These are phyloP conservation scores for Mallotus japonicus DNA, from an alignment of 441 rosid species.

Conservation along the genomic window DNA sequence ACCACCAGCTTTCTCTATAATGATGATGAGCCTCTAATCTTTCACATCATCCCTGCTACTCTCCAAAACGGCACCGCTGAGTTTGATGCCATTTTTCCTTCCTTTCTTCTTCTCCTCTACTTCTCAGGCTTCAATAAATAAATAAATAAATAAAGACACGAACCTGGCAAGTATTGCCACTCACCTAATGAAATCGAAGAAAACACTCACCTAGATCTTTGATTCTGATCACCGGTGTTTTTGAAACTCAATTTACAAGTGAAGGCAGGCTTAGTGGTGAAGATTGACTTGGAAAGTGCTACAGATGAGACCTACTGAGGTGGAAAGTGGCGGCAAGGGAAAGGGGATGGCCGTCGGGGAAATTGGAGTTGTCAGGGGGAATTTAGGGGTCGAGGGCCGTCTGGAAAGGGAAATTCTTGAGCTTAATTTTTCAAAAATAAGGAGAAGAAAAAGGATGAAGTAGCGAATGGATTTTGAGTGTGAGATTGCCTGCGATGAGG, in stretches of 20 bases:
- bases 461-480: conserved; percentile 64
- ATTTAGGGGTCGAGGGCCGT: conserved; percentile 59
- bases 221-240: conserved; percentile 57
- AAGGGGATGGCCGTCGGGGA: conserved; percentile 41
- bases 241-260: conserved; percentile 87
- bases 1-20: no score
- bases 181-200: not conserved
- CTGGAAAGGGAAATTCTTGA: conserved; percentile 59
- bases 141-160: no score
- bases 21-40: no score
- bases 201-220: conserved; percentile 58
- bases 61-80: no score
- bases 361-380: conserved; percentile 34
- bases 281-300: conserved; percentile 58
- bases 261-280: conserved; percentile 65
- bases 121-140: no score
- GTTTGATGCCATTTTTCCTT: no score
- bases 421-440: conserved; percentile 74
- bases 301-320: conserved; percentile 56
- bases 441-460: conserved; percentile 74
- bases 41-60: no score
- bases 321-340: conserved; percentile 67
- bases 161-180: no score
- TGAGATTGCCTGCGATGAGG: conserved; percentile 60
- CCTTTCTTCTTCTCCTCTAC: no score